These are phyloP conservation scores for Termitomyces sp. DNA, from an alignment of 768 basidiomycete genomes.

Conservation along the genomic window DNA sequence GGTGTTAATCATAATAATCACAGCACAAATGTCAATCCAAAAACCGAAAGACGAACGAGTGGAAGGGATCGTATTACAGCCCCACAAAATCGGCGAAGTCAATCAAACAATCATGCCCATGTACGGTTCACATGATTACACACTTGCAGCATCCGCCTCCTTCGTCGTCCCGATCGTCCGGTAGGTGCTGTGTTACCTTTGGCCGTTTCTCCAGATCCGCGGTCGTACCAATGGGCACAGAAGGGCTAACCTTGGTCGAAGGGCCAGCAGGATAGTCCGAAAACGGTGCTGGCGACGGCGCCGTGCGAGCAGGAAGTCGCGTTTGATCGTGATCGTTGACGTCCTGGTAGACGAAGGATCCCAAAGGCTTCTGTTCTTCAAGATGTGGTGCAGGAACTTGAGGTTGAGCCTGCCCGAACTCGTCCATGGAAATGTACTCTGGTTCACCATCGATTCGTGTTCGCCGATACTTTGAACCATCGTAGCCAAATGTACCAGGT, in stretches of 20 bases:
- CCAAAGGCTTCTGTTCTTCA: constrained; percentile 17
- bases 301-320: constrained; percentile 24
- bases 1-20: constrained; percentile 6
- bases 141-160: constrained; percentile 75
- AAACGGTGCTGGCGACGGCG: constrained; percentile 58
- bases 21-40: constrained; percentile 8
- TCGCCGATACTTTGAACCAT: constrained; percentile 63
- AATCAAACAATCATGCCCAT: not conserved
- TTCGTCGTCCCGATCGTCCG: constrained; percentile 39
- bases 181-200: constrained; percentile 31
- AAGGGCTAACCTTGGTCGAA: constrained; percentile 16
- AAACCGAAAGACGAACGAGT: constrained; percentile 5
- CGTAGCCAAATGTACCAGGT: constrained; percentile 79
- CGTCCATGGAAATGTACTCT: constrained; percentile 54
- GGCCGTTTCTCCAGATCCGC: constrained; percentile 21
- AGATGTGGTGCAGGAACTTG: constrained; percentile 13
- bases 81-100: not conserved
- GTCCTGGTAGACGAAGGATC: constrained; percentile 12
- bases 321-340: constrained; percentile 20
- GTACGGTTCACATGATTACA: constrained; percentile 64
- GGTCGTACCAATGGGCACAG: not conserved
- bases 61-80: constrained; percentile 6
- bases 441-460: constrained; percentile 26
- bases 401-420: constrained; percentile 47
- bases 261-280: constrained; percentile 45